Conservation (phyloP, 108 stramenopile genomes). For the Cyclotella choctawhatcheeana region DNA sequence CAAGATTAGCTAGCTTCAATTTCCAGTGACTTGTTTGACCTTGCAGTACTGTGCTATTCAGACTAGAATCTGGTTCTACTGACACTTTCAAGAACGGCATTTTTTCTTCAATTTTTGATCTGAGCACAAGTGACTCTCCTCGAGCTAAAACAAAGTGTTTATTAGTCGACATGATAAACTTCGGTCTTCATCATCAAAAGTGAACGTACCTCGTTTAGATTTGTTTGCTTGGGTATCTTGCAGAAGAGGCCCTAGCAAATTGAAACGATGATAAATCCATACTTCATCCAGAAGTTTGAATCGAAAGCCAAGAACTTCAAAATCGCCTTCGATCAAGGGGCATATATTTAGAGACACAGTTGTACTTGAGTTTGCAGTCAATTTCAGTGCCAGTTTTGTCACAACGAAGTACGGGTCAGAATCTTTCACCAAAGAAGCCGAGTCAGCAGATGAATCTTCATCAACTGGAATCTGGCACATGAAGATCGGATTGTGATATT, state of each 20-base stretch:
- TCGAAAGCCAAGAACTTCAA: constrained; percentile 80
- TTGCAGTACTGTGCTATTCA: constrained; percentile 53
- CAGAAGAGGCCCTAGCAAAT: constrained; percentile 68
- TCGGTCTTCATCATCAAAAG: no score
- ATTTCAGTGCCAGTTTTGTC: constrained; percentile 55
- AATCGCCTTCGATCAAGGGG: constrained; percentile 74
- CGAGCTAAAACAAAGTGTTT: constrained; percentile 55
- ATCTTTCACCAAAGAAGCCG: constrained; percentile 37
- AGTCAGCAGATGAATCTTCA: constrained; percentile 6
- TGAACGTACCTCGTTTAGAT: constrained; percentile 55
- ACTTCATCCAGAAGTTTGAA: constrained; percentile 74
- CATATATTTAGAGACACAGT: constrained; percentile 62
- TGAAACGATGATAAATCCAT: constrained; percentile 82
- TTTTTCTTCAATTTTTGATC: constrained; percentile 69
- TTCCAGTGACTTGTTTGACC: constrained; percentile 82
- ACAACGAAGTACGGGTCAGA: constrained; percentile 80
- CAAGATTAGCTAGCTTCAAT: constrained; percentile 76
- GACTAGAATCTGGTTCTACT: constrained; percentile 22
- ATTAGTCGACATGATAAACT: no score
- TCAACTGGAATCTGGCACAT: constrained; percentile 51
- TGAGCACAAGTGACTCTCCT: constrained; percentile 66
- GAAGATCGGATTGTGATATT: constrained; percentile 68
- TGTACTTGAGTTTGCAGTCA: constrained; percentile 48
- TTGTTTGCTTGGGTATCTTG: constrained; percentile 74
- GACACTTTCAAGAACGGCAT: constrained; percentile 81